Conservation (phyloP, 148 eudicot genomes). For the Camellia japonica region DNA sequence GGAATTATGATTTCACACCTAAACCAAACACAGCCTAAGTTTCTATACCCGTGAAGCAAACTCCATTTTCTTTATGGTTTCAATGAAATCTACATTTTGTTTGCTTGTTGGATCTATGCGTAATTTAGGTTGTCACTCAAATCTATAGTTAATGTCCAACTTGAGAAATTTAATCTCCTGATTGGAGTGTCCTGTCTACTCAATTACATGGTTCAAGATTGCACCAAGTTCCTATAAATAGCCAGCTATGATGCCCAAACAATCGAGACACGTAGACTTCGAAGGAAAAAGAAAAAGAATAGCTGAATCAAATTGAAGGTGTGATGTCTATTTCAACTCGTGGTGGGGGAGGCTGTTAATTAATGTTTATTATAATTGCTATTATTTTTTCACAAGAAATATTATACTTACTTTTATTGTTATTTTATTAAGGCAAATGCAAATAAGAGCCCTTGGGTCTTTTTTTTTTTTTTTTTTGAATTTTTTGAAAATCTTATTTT, state of each 20-base stretch:
- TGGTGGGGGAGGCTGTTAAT: too few relatives aligned
- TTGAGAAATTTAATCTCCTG: background rate
- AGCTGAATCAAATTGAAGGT: background rate
- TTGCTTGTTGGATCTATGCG: background rate
- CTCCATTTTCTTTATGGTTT: background rate
- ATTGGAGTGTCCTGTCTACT: background rate
- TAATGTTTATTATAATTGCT: too few relatives aligned
- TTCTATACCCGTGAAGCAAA: background rate
- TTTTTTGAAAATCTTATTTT: too few relatives aligned
- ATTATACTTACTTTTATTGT: too few relatives aligned
- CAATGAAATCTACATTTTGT: background rate
- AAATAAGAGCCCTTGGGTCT: too few relatives aligned
- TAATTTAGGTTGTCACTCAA: too few relatives aligned
- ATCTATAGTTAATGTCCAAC: too few relatives aligned
- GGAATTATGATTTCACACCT: too few relatives aligned
- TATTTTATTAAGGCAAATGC: too few relatives aligned
- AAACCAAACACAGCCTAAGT: too few relatives aligned
- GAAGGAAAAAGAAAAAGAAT: background rate
- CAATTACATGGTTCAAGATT: background rate
- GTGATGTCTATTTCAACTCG: background rate
- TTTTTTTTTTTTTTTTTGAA: too few relatives aligned
- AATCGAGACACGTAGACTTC: background rate
- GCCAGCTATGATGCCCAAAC: background rate
- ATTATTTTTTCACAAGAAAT: too few relatives aligned
- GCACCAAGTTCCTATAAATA: background rate